Evolutionary conservation across 805 yeast species (phyloP), one percentile per base, ranked within the genome.

Genomic region (Lipomyces lipofer): DNA sequence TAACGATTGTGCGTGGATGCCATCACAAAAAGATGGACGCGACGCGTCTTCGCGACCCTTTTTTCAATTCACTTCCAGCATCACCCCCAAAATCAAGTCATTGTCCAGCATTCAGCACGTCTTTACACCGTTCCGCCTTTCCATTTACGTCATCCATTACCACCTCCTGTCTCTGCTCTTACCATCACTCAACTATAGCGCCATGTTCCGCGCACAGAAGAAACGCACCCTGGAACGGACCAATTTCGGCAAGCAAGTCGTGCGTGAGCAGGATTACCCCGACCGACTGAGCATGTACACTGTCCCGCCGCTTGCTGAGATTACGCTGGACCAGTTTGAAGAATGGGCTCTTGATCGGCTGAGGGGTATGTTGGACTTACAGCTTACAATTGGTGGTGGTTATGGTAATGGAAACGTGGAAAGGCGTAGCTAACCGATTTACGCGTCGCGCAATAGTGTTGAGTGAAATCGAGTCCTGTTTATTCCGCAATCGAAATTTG

Each of bases 301-400:
- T 24, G 60, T 73, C 4, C 94, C 96, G 9, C 98, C 98, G 0
- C 71, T 78, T 29, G 83, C 84, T 12, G 98, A 94, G 70, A 84
- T 94, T 64, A 88, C 97, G 0, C 71, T 94, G 15, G 97, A 91
- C 60, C 88, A 94, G 65, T 94, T 94, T 70, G 99, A 94, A 71
- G 77, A 78, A 3, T 94, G 97, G 97, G 98, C 98, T 3, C 85
- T 94, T 51, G 98, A 92, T 66, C 74, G 99, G 56, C 75, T 92
- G 59, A 83, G 85, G 66, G 60, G 63, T 59, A 27, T 7, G 50
- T 21, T 36, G 13, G 6, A 12, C 17, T 1, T 7, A 1, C 8
- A 22, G 7, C 35, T 8, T 24, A 19, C 21, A 27, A 10, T 15
- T 12, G 5, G 30, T 4, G 30, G 28, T 9, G 28, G 12, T 6